Percentiles rank a stretch among this genome's conserved stretches.
Conservation (phyloP, 2,329 filamentous ascomycete genomes). For the Tothia fuscella region DNA sequence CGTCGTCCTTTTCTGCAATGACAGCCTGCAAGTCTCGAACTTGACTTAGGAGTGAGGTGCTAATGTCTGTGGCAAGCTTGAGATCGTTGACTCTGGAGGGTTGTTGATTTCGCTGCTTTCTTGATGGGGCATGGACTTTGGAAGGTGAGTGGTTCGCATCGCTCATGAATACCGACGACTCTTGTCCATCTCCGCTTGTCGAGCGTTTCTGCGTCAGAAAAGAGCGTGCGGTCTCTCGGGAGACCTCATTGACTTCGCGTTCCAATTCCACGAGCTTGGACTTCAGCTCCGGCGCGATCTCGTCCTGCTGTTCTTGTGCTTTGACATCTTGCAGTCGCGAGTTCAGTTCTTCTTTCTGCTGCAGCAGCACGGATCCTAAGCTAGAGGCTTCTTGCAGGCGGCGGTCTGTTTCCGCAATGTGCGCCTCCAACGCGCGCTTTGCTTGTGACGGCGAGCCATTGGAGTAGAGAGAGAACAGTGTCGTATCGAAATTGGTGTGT, state of each 20-base stretch:
- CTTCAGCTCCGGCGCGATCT: conserved; percentile 66
- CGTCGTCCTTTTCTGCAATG: conserved; percentile 77
- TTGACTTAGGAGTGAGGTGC: conserved; percentile 85
- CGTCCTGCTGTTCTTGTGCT: conserved; percentile 52
- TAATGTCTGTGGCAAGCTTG: conserved; percentile 96
- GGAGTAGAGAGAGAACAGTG: conserved; percentile 50
- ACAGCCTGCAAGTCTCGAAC: conserved; percentile 80
- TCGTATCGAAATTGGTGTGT: conserved; percentile 6
- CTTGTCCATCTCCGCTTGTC: conserved; percentile 38
- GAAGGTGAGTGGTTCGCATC: conserved; percentile 77
- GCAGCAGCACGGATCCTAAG: conserved; percentile 73
- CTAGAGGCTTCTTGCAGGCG: conserved; percentile 84
- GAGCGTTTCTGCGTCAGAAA: conserved; percentile 74
- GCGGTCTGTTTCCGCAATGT: conserved; percentile 83
- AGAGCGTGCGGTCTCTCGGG: conserved; percentile 75
- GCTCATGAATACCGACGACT: conserved; percentile 53
- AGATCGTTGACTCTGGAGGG: conserved; percentile 86
- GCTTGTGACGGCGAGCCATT: conserved; percentile 65
- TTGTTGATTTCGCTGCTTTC: conserved; percentile 83
- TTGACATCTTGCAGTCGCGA: conserved; percentile 79
- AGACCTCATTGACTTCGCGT: conserved; percentile 89
- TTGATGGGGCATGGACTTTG: conserved; percentile 75
- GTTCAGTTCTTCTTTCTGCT: conserved; percentile 73
- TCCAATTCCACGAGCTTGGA: conserved; percentile 78
- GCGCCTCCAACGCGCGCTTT: conserved; percentile 78